Conservation (phyloP, 768 basidiomycete species). For the Tricholoma matsutake region DNA sequence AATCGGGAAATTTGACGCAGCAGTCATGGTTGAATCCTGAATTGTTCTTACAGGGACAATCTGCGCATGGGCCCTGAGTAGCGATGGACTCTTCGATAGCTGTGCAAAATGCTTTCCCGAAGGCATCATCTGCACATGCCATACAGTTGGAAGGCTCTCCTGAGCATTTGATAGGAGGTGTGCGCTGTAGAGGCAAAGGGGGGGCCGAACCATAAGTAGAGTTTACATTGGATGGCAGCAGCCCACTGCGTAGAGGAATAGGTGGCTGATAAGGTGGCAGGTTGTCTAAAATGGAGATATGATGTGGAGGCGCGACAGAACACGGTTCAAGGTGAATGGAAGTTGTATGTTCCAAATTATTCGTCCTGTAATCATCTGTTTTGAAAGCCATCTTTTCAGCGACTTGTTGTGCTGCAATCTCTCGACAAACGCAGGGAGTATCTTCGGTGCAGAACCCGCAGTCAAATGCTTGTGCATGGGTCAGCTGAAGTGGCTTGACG, state of each 20-base stretch:
- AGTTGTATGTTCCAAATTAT: slow-evolving; percentile 20
- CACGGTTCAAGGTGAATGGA: slow-evolving; percentile 22
- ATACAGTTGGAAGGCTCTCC: slow-evolving; percentile 85
- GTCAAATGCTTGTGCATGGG: slow-evolving; percentile 34
- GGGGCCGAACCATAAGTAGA: slow-evolving; percentile 53
- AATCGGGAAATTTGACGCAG: slow-evolving; percentile 21
- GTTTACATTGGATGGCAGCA: slow-evolving; percentile 34
- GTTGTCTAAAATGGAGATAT: slow-evolving; percentile 68
- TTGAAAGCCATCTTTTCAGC: slow-evolving; percentile 21
- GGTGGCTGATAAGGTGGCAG: slow-evolving; percentile 79
- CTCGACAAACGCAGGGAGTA: slow-evolving; percentile 75
- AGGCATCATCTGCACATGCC: slow-evolving; percentile 82
- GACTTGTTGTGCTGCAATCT: slow-evolving; percentile 52
- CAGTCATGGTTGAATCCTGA: slow-evolving; percentile 9
- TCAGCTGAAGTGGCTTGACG: slow-evolving; percentile 18
- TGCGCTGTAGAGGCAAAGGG: slow-evolving; percentile 20
- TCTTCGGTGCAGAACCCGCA: slow-evolving; percentile 77
- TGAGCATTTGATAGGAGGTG: slow-evolving; percentile 53
- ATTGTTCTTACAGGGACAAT: slow-evolving; percentile 43
- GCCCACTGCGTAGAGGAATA: slow-evolving; percentile 70
- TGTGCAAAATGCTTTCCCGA: slow-evolving; percentile 85
- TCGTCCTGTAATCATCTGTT: slow-evolving; percentile 20
- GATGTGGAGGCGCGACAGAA: slow-evolving; percentile 22
- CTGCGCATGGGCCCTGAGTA: slow-evolving; percentile 46
- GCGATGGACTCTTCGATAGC: slow-evolving; percentile 66